Evolutionary conservation across 2,329 filamentous ascomycete genomes (phyloP).

Genomic region (Sarocladium oryzae): DNA sequence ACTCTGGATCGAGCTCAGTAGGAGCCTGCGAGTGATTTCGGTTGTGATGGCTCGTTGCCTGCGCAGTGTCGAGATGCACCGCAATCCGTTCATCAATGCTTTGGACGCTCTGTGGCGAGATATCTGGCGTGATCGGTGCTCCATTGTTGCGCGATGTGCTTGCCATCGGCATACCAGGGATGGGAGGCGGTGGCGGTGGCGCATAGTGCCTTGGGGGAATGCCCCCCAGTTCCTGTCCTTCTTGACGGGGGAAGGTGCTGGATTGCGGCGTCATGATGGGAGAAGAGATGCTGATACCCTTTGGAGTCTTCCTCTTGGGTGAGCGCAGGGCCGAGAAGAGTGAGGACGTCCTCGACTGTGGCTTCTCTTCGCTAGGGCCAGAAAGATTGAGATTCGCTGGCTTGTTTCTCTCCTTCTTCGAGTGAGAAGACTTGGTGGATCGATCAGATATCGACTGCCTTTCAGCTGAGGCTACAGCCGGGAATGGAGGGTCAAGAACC

Average conservation of each 20-base stretch:
- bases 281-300: constrained; percentile 54
- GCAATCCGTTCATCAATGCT: constrained; percentile 54
- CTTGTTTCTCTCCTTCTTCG: constrained; percentile 43
- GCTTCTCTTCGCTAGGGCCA: constrained; percentile 37
- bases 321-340: constrained; percentile 57
- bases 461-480: constrained; percentile 21
- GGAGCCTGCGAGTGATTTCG: constrained; percentile 31
- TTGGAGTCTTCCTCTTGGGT: constrained; percentile 46
- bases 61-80: constrained; percentile 23
- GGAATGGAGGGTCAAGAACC: constrained; percentile 33
- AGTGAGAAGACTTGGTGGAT: constrained; percentile 18
- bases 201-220: constrained; percentile 54
- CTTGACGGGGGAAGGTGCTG: constrained; percentile 48
- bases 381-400: constrained; percentile 44
- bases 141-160: constrained; percentile 13
- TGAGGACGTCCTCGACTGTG: constrained; percentile 51
- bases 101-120: constrained; percentile 33
- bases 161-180: constrained; percentile 12
- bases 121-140: constrained; percentile 23
- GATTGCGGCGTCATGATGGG: constrained; percentile 60
- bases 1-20: constrained; percentile 42
- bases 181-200: constrained; percentile 38
- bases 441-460: constrained; percentile 3
- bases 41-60: constrained; percentile 14
- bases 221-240: constrained; percentile 49